Percentiles rank a stretch among this genome's conserved stretches.
phyloP scores from a whole-genome alignment of 805 yeast genomes.

The Trichomonascus vanleenenianus region DNA sequence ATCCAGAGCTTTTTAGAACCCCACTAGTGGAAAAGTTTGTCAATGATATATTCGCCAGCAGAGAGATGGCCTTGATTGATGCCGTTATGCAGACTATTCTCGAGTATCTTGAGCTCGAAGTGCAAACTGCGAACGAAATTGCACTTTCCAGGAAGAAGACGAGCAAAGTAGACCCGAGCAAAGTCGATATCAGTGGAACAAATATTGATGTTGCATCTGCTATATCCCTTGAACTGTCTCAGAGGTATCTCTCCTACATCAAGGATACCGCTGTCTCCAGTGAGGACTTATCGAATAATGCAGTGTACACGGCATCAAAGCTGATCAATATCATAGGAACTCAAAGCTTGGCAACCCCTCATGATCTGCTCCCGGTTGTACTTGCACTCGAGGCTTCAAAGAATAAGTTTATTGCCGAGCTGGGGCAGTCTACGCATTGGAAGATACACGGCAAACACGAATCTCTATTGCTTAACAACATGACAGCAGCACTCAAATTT shows the following conservation, averaged over 20 bases:
- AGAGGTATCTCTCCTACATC: constrained; percentile 45
- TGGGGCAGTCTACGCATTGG: constrained; percentile 47
- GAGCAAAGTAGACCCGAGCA: background rate
- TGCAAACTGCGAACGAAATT: constrained; percentile 10
- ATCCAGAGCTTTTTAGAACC: constrained; percentile 59
- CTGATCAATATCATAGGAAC: constrained; percentile 49
- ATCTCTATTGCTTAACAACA: constrained; percentile 26
- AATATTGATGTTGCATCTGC: background rate
- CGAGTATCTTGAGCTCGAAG: constrained; percentile 39
- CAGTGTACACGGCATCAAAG: constrained; percentile 44
- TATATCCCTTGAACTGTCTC: constrained; percentile 57
- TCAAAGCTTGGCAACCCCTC: constrained; percentile 71
- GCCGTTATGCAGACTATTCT: constrained; percentile 50
- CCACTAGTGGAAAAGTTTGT: constrained; percentile 45
- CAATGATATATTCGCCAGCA: constrained; percentile 42
- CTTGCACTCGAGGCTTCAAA: constrained; percentile 60
- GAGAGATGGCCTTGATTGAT: constrained; percentile 37
- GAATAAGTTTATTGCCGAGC: constrained; percentile 33
- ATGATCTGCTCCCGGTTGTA: constrained; percentile 57
- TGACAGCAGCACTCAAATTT: background rate
- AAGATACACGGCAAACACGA: constrained; percentile 60
- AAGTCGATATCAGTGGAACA: constrained; percentile 4
- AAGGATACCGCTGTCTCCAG: constrained; percentile 42
- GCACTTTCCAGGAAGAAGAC: background rate
- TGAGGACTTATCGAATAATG: constrained; percentile 29